Evolutionary conservation across 176 grass and related monocot genomes (phyloP), one percentile per base, ranked within the genome.

Genomic region (Triticum dicoccoides): DNA sequence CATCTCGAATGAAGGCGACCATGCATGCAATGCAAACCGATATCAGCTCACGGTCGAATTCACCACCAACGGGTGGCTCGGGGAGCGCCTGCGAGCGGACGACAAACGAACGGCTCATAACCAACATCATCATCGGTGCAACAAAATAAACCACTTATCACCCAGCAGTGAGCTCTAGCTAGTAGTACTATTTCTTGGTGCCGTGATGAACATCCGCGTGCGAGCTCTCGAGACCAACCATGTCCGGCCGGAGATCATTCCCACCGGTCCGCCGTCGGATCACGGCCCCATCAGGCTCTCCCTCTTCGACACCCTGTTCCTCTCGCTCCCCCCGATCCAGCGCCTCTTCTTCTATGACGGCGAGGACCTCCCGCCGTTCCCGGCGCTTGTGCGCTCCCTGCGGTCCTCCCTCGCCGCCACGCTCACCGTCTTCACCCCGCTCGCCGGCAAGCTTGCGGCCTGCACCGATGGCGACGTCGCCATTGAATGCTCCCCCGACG

Each of bases 331-430:
- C 7, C 82, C 82, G 5, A 64, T 73, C n/a, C 65, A 30, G 8
- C 76, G 76, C 6, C 82, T 84, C 41, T 84, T 89, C 82, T 58
- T 89, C 58, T 89, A 84, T 42, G 11, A 80, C 0, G 67, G 42
- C 42, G 21, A 2, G 5, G 8, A 4, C 74, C 20, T 89, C 20
- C 81, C 81, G 10, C 39, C 81, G 1, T 74, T 84, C 82, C 7
- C 1, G 1, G 4, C 23, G 0, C 27, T 78, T 0, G 9, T 21
- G 27, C 0, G 0, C 78, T 49, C 64, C 0, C 72, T 86, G 21
- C 63, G 7, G 15, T 63, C 52, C 72, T 86, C 88, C 29, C 84
- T 90, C 3, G 72, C 64, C 30, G 52, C 79, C 52, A 64, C 79
- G 35, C 83, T 90, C 38, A 51, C 38, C 61, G 7, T 77, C 21